Evolutionary conservation across 2,329 filamentous ascomycete genomes (phyloP), one percentile per base, ranked within the genome.

Genomic region (Venturiaceae sp.): DNA sequence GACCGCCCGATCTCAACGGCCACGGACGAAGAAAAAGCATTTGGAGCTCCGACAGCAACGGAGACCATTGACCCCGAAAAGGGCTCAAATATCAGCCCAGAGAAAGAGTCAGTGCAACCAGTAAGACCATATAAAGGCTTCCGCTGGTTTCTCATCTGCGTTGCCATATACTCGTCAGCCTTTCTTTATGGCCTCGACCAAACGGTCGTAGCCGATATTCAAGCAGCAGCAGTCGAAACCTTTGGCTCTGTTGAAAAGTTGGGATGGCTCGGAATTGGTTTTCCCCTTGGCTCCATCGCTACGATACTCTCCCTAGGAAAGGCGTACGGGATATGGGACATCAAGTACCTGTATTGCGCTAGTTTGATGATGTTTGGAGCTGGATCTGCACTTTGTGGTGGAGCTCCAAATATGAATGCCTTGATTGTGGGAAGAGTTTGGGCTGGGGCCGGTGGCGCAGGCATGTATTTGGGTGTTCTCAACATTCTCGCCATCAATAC

Each of bases 201-300:
- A 6, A 68, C 67, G 16, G 66, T 69, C 52, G 64, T 64, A 16
- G 67, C 69, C 7, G 66, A 65, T 53, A 61, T 72, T 14, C 68
- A 71, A 63, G 63, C 61, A 2, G 44, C 66, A 4, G 60, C 69
- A 16, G 37, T 68, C 23, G 59, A 64, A 26, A 56, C 57, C n/a
- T 66, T 70, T 33, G 66, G 63, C 1, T 58, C 66, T n/a, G 61
- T 70, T 30, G 62, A 63, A 44, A 63, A 66, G 44, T 59, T 71
- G 3, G 53, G 64, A 21, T 69, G 67, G 68, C 50, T 70, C 21
- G 66, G 67, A 14, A 63, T 60, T 7, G 57, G 52, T 8, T 72
- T 72, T 57, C 61, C 66, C 2, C 60, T 70, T 63, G 46, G 66
- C 61, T 36, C 44, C 16, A 58, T 63, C 16, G 46, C 60, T 33